Percentiles rank a stretch among this genome's conserved stretches.
Conservation (phyloP, 768 basidiomycete genomes). For the Antrodiella citrinella region DNA sequence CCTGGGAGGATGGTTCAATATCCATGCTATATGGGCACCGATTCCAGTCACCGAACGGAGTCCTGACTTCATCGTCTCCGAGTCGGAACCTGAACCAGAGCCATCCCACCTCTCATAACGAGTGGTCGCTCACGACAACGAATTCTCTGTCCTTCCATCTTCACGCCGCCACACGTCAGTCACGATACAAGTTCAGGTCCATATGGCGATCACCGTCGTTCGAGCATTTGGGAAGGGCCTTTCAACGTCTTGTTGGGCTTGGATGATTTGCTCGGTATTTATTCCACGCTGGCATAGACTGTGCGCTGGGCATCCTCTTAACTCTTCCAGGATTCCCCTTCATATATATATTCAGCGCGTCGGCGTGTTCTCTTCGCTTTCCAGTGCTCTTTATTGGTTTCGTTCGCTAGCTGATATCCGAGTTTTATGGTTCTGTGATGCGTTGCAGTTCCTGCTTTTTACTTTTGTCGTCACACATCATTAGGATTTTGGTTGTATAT, state of each 20-base stretch:
- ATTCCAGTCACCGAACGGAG: conserved; percentile 16
- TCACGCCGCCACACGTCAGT: not conserved
- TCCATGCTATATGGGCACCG: conserved; percentile 22
- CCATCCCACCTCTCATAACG: not conserved
- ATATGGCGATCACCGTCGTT: not conserved
- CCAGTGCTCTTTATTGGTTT: not conserved
- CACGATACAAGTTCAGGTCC: not conserved
- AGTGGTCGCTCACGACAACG: not conserved
- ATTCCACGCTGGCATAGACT: not conserved
- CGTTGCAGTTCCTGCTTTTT: too few species aligned
- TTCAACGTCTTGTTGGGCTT: not conserved
- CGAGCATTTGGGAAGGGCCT: not conserved
- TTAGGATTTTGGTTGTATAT: too few species aligned
- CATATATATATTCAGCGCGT: not conserved
- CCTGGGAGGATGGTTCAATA: conserved; percentile 20
- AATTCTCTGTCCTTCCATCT: not conserved
- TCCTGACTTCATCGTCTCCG: conserved; percentile 21
- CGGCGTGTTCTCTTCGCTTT: not conserved
- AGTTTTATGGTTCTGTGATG: too few species aligned
- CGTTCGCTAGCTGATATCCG: too few species aligned
- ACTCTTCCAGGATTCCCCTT: not conserved
- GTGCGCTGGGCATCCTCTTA: not conserved
- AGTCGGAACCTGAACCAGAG: not conserved
- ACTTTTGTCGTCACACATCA: too few species aligned
- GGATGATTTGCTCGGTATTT: not conserved